Conservation (phyloP, 164 flowering plant genomes). For the Sedum album region DNA sequence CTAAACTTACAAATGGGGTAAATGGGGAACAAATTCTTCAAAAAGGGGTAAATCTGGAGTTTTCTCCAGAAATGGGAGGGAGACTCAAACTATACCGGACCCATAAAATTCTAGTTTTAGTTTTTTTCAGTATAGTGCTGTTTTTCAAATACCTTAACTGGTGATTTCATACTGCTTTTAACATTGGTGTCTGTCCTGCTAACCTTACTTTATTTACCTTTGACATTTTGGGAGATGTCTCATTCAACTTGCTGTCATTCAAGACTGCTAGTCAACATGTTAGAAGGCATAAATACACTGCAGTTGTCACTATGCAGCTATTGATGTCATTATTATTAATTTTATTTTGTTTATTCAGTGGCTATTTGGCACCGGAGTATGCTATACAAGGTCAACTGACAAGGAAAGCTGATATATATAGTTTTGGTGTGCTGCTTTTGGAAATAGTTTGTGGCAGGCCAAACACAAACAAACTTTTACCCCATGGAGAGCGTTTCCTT, state of each 20-base stretch:
- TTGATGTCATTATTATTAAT: not conserved
- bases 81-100: not conserved
- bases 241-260: too few relatives aligned
- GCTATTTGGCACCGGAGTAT: constrained; percentile 50
- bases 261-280: not conserved
- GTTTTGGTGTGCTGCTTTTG: constrained; percentile 43
- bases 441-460: constrained; percentile 40
- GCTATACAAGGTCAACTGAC: constrained; percentile 43
- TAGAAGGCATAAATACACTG: too few relatives aligned
- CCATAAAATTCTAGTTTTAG: too few relatives aligned
- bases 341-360: constrained; percentile 24
- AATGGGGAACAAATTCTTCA: too few relatives aligned
- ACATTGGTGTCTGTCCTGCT: not conserved
- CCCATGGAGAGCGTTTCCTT: constrained; percentile 28
- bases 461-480: constrained; percentile 25
- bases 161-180: not conserved
- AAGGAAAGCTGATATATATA: constrained; percentile 42
- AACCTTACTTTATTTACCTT: not conserved
- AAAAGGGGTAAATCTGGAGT: too few relatives aligned
- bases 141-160: not conserved
- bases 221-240: not conserved
- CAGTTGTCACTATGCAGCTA: too few relatives aligned
- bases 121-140: not conserved
- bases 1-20: too few relatives aligned
- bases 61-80: too few relatives aligned